These are phyloP conservation scores for Euphrasia arctica DNA, from an alignment of 305 asterid species.

Conservation along the genomic window DNA sequence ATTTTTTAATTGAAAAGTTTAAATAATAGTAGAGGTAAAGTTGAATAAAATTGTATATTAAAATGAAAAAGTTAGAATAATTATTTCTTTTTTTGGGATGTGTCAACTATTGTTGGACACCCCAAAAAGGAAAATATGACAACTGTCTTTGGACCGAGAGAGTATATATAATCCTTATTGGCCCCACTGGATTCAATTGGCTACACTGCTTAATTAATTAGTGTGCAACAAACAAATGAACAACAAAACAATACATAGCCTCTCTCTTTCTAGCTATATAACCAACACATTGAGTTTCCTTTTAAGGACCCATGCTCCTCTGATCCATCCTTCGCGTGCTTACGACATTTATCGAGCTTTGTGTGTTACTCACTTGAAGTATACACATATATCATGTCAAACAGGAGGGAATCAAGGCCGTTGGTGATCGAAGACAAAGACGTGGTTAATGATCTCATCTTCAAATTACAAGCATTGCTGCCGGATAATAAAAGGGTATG, in stretches of 20 bases:
- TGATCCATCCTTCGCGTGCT: no score
- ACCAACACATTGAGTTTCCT: slow-evolving; percentile 25
- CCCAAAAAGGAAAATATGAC: no score
- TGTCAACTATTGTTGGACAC: no score
- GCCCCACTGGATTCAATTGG: slow-evolving; percentile 25
- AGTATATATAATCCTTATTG: slow-evolving; percentile 10
- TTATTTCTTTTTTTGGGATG: no score
- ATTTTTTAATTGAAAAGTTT: no score
- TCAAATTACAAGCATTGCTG: slow-evolving; percentile 46
- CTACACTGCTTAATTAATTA: neutral
- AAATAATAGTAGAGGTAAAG: no score
- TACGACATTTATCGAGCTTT: no score
- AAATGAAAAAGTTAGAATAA: no score
- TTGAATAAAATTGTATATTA: no score
- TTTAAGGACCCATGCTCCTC: slow-evolving; percentile 28
- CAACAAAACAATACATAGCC: slow-evolving; percentile 9
- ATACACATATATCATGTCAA: slow-evolving; percentile 35
- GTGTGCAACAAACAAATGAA: neutral
- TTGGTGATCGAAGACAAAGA: slow-evolving; percentile 25
- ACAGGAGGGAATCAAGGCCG: slow-evolving; percentile 34
- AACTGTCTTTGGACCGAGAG: no score
- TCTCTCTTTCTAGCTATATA: slow-evolving; percentile 23
- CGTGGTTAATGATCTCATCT: slow-evolving; percentile 50
- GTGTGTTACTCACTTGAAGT: no score
- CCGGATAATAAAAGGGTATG: slow-evolving; percentile 46